These are phyloP conservation scores for Arabidopsis thaliana DNA, from an alignment of 345 rosid genomes.

Conservation along the genomic window DNA sequence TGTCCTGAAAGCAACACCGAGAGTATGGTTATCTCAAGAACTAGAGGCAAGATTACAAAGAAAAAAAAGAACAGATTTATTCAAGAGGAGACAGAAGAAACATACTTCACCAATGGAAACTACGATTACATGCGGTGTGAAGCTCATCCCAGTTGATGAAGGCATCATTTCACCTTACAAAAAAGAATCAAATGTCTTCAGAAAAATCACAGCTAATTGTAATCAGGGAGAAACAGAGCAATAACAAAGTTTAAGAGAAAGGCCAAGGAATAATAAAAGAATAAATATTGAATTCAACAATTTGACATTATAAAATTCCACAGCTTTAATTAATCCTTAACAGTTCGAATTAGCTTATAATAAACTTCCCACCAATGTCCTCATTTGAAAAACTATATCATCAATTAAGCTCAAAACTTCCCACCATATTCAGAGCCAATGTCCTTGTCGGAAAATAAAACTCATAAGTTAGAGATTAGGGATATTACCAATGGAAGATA, in stretches of 20 bases:
- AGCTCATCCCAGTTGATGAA: conserved; percentile 76
- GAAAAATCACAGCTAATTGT: neutral
- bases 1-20: conserved; percentile 39
- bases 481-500: conserved; percentile 66
- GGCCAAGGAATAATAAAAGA: conserved; percentile 17
- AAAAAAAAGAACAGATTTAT: neutral
- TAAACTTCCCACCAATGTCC: conserved; percentile 27
- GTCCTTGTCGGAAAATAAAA: neutral
- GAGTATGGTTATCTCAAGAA: neutral
- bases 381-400: conserved; percentile 9
- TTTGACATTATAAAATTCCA: conserved; percentile 32
- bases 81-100: neutral
- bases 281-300: conserved; percentile 20
- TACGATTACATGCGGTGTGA: conserved; percentile 79
- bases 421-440: conserved; percentile 5
- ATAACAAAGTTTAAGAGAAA: neutral
- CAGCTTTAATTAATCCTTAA: conserved; percentile 20
- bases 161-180: conserved; percentile 44
- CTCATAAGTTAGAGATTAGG: neutral
- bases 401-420: neutral
- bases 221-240: neutral
- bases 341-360: conserved; percentile 8
- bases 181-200: neutral
- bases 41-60: neutral
- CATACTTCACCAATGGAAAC: conserved; percentile 79